Percentiles rank a stretch among this genome's conserved stretches.
phyloP scores from a whole-genome alignment of 495 filamentous ascomycete genomes.

The Aspergillus carlsbadensis region DNA sequence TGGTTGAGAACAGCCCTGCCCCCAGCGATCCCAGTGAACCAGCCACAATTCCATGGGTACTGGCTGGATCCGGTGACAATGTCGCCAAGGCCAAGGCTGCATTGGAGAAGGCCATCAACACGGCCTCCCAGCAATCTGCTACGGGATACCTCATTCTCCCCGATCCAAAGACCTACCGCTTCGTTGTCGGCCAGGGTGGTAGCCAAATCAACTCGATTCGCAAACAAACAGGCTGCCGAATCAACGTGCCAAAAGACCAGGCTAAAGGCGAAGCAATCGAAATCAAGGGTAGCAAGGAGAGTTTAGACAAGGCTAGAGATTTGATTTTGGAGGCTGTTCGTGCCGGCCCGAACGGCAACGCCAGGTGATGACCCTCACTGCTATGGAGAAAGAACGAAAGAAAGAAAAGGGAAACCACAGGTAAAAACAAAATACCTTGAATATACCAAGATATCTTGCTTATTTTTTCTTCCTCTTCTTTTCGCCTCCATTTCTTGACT shows the following conservation, averaged over 20 bases:
- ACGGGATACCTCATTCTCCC: slow-evolving; percentile 87
- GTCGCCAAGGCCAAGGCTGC: slow-evolving; percentile 73
- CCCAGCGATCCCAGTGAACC: slow-evolving; percentile 47
- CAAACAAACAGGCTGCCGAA: slow-evolving; percentile 86
- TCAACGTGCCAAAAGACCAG: slow-evolving; percentile 85
- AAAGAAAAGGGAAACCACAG: background rate
- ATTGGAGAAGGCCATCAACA: slow-evolving; percentile 67
- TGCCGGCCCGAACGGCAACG: slow-evolving; percentile 34
- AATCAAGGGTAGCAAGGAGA: slow-evolving; percentile 73
- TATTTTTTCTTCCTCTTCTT: background rate
- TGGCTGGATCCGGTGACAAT: slow-evolving; percentile 73
- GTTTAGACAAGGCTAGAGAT: slow-evolving; percentile 83
- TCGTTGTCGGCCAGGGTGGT: slow-evolving; percentile 85
- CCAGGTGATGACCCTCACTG: slow-evolving; percentile 6
- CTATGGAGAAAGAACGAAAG: background rate
- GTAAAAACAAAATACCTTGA: background rate
- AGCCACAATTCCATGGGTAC: slow-evolving; percentile 86
- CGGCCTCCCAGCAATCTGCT: slow-evolving; percentile 67
- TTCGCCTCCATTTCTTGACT: slow-evolving; percentile 8
- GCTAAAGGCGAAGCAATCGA: slow-evolving; percentile 81
- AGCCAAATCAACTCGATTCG: slow-evolving; percentile 90
- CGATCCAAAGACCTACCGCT: slow-evolving; percentile 84
- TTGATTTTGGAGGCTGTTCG: slow-evolving; percentile 80
- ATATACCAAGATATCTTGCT: slow-evolving; percentile 7
- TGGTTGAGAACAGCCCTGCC: slow-evolving; percentile 56